Evolutionary conservation across 2,329 filamentous ascomycete species (phyloP).

Genomic region (Neonectria magnoliae): DNA sequence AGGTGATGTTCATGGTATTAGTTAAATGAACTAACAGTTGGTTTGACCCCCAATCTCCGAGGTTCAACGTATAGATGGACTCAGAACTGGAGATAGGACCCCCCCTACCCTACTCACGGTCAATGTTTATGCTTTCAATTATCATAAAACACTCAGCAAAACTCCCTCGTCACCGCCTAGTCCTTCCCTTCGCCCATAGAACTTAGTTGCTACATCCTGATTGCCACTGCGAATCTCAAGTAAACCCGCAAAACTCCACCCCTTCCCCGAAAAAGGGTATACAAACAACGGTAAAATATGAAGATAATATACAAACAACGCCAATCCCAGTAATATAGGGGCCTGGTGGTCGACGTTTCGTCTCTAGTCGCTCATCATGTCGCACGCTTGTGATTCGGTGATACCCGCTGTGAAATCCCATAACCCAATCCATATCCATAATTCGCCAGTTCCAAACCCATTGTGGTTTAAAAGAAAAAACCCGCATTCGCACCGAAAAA

Average conservation of each 20-base stretch:
- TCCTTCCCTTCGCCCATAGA: no score
- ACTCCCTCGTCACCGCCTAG: background rate
- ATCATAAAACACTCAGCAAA: background rate
- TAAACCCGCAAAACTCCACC: background rate
- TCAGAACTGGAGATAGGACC: background rate
- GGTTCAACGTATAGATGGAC: background rate
- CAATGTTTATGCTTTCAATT: background rate
- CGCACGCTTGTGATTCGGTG: constrained; percentile 3
- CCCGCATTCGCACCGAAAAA: background rate
- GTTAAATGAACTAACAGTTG: background rate
- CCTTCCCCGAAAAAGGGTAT: no score
- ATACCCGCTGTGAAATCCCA: constrained; percentile 4
- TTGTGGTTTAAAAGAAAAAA: background rate
- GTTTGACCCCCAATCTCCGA: background rate
- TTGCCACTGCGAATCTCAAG: background rate
- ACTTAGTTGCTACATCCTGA: background rate
- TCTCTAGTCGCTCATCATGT: constrained; percentile 12
- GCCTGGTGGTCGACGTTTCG: background rate
- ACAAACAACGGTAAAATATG: background rate
- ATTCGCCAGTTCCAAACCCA: background rate
- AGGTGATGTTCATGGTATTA: background rate
- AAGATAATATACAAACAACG: constrained; percentile 4
- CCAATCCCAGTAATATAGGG: constrained; percentile 4
- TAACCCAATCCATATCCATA: constrained; percentile 7
- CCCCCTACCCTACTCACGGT: background rate